Conservation (phyloP, 2,329 filamentous ascomycete species). For the Mycosphaerella arachidis region DNA sequence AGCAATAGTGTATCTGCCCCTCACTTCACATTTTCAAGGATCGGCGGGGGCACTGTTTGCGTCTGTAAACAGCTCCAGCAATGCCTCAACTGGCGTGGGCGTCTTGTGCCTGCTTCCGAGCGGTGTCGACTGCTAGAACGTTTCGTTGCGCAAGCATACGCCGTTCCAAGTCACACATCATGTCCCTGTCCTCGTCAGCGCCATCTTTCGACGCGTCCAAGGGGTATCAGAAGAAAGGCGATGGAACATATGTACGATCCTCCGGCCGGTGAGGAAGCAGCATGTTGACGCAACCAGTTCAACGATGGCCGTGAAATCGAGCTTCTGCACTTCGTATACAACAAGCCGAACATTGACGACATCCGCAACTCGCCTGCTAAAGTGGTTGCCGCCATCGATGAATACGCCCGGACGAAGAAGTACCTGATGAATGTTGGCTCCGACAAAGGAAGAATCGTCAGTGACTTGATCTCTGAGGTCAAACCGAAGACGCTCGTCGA, state of each 20-base stretch:
- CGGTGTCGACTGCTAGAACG: neutral
- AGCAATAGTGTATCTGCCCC: neutral
- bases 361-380: constrained; percentile 41
- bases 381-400: constrained; percentile 28
- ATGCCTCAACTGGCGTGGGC: neutral
- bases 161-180: neutral
- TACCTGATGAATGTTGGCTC: constrained; percentile 35
- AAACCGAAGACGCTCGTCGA: constrained; percentile 46
- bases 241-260: constrained; percentile 11
- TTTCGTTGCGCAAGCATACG: neutral
- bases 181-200: constrained; percentile 1
- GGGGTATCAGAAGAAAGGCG: constrained; percentile 44
- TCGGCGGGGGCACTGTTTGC: neutral
- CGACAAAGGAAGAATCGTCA: constrained; percentile 29
- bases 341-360: constrained; percentile 48
- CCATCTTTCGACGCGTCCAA: constrained; percentile 37
- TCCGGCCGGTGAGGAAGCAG: neutral
- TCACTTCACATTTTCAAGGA: neutral
- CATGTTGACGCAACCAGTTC: constrained; percentile 18
- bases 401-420: constrained; percentile 28
- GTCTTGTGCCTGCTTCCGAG: neutral
- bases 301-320: constrained; percentile 70
- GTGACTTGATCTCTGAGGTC: constrained; percentile 19
- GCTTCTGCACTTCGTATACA: constrained; percentile 64
- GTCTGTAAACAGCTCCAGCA: constrained; percentile 1